These are phyloP conservation scores for Carex pumila DNA, from an alignment of 176 grass and related monocot genomes.

Conservation along the genomic window DNA sequence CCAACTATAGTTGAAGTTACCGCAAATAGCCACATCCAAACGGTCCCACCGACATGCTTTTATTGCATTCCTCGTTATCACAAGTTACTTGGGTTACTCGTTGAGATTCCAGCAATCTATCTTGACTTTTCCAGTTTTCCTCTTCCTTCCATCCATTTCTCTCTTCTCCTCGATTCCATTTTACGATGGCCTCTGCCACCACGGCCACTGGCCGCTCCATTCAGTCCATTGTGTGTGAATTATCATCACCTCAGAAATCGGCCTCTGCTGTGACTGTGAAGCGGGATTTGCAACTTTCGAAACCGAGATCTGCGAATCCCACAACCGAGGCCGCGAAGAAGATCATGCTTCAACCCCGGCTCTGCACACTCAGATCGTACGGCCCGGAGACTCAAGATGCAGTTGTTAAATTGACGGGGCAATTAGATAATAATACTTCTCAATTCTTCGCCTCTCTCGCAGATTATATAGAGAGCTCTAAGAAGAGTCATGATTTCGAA, in stretches of 20 bases:
- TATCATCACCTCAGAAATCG: constrained; percentile 40
- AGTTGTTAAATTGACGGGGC: constrained; percentile 24
- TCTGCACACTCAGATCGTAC: constrained; percentile 89
- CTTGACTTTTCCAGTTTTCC: neutral
- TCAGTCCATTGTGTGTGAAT: constrained; percentile 57
- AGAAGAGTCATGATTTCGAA: constrained; percentile 92
- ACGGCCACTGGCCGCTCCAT: constrained; percentile 33
- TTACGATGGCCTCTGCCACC: constrained; percentile 20
- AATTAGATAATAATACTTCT: constrained; percentile 28
- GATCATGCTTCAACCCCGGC: constrained; percentile 79
- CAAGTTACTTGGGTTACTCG: neutral
- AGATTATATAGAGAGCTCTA: constrained; percentile 88
- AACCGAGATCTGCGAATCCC: neutral
- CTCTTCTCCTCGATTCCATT: neutral
- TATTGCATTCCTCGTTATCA: neutral
- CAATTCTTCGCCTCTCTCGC: constrained; percentile 86
- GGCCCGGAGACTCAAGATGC: constrained; percentile 39
- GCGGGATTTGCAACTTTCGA: neutral
- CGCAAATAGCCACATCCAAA: neutral
- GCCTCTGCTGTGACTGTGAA: neutral
- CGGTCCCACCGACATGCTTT: neutral
- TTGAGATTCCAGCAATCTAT: constrained; percentile 20
- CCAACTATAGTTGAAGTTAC: neutral
- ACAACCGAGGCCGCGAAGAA: constrained; percentile 39
- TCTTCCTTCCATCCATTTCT: neutral